Conservation (phyloP, 1,284 basidiomycete genomes). For the Irpex lacteus region DNA sequence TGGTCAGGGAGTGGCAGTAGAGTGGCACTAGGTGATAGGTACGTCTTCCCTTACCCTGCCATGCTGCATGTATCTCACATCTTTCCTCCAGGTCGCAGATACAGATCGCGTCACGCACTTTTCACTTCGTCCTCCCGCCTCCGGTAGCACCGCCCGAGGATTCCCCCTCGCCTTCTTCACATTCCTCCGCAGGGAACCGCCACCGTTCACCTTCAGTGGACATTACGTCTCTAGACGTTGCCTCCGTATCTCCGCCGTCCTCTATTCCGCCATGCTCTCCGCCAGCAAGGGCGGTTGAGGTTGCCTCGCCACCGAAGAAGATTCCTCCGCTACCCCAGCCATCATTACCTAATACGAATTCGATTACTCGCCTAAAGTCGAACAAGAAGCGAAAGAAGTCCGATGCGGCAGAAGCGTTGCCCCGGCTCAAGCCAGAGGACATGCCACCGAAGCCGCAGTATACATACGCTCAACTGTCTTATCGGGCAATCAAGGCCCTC, state of each 20-base stretch:
- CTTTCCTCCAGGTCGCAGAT: constrained; percentile 80
- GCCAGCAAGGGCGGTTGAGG: constrained; percentile 39
- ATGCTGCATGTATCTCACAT: constrained; percentile 5
- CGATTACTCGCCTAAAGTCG: constrained; percentile 46
- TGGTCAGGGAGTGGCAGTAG: constrained; percentile 89
- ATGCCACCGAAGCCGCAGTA: constrained; percentile 78
- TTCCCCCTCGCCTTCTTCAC: constrained; percentile 72
- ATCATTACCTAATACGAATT: constrained; percentile 58
- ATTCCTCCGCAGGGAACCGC: constrained; percentile 54
- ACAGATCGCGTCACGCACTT: constrained; percentile 97
- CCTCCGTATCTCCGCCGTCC: constrained; percentile 78
- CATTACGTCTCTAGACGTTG: constrained; percentile 76
- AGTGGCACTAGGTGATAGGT: constrained; percentile 83
- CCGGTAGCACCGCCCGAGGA: constrained; percentile 68
- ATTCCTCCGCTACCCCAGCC: constrained; percentile 33
- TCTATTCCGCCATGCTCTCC: constrained; percentile 73
- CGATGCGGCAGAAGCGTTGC: constrained; percentile 34
- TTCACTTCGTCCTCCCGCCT: constrained; percentile 92
- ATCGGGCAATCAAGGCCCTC: constrained; percentile 73
- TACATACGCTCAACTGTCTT: constrained; percentile 79
- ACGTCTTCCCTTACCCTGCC: constrained; percentile 23
- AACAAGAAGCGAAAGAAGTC: constrained; percentile 74
- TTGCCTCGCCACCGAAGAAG: constrained; percentile 28
- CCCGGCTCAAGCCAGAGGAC: constrained; percentile 57
- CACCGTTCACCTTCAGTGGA: constrained; percentile 67